Conservation (phyloP, 768 basidiomycete genomes). For the Crucibulum laeve region DNA sequence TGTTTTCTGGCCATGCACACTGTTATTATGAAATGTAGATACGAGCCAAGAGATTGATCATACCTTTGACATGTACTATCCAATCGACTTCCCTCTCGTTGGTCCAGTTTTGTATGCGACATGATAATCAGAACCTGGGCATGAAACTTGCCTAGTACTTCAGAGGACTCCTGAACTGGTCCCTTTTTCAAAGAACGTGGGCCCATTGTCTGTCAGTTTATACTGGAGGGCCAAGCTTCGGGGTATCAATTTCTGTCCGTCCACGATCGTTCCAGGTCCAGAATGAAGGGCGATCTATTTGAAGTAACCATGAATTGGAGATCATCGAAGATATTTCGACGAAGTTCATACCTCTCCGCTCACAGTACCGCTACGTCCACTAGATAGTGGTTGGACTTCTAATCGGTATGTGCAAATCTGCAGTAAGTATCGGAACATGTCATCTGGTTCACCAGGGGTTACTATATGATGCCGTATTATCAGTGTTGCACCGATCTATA, state of each 20-base stretch:
- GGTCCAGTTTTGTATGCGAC: no score
- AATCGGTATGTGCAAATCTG: slow-evolving; percentile 67
- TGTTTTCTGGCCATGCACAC: no score
- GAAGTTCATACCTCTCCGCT: slow-evolving; percentile 61
- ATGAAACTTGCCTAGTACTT: no score
- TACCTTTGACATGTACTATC: no score
- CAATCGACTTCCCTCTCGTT: no score
- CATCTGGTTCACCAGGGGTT: slow-evolving; percentile 52
- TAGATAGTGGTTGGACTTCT: slow-evolving; percentile 67
- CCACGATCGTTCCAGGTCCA: slow-evolving; percentile 35
- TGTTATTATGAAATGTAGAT: no score
- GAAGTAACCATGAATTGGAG: background rate
- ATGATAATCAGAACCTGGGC: no score
- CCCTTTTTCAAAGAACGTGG: slow-evolving; percentile 70
- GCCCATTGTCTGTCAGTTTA: slow-evolving; percentile 59
- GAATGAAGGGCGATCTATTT: slow-evolving; percentile 60
- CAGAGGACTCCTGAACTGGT: slow-evolving; percentile 63
- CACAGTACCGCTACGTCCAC: slow-evolving; percentile 73
- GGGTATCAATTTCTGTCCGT: slow-evolving; percentile 36
- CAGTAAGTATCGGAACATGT: slow-evolving; percentile 52
- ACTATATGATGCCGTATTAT: slow-evolving; percentile 63
- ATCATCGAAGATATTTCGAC: background rate
- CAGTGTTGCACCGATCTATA: slow-evolving; percentile 49
- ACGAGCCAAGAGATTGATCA: no score
- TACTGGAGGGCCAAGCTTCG: slow-evolving; percentile 65